These are phyloP conservation scores for Leucocoprinus leucothites DNA, from an alignment of 768 basidiomycete genomes.

Conservation along the genomic window DNA sequence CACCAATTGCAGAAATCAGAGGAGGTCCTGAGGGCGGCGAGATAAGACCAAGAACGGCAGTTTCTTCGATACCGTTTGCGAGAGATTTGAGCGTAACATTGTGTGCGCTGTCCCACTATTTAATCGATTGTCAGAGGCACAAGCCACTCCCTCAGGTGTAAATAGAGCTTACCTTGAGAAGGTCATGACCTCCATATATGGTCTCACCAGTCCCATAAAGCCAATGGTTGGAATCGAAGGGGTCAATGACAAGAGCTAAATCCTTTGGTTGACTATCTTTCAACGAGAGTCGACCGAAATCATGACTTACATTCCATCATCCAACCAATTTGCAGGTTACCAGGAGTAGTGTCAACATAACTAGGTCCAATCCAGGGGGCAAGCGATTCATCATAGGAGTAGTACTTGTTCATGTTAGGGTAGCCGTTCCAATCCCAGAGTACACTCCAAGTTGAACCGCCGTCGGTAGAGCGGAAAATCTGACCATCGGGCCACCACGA, in stretches of 20 bases:
- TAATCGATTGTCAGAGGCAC: neutral
- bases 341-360: constrained; percentile 39
- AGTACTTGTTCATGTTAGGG: constrained; percentile 47
- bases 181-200: constrained; percentile 56
- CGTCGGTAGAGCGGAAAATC: constrained; percentile 57
- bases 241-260: constrained; percentile 53
- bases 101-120: constrained; percentile 52
- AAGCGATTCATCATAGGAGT: constrained; percentile 49
- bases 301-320: constrained; percentile 57
- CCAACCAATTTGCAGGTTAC: constrained; percentile 58
- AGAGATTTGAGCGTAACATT: constrained; percentile 58
- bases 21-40: constrained; percentile 59
- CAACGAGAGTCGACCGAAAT: neutral
- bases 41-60: constrained; percentile 52
- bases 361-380: constrained; percentile 61
- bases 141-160: neutral
- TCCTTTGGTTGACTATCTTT: neutral
- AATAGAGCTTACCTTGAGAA: constrained; percentile 32
- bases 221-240: constrained; percentile 68
- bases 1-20: constrained; percentile 54
- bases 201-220: constrained; percentile 70
- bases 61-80: constrained; percentile 67
- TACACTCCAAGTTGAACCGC: constrained; percentile 55
- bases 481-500: constrained; percentile 67
- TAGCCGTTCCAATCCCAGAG: constrained; percentile 55